Evolutionary conservation across 805 yeast species (phyloP), one percentile per base, ranked within the genome.

Genomic region (Saitoella complicata): DNA sequence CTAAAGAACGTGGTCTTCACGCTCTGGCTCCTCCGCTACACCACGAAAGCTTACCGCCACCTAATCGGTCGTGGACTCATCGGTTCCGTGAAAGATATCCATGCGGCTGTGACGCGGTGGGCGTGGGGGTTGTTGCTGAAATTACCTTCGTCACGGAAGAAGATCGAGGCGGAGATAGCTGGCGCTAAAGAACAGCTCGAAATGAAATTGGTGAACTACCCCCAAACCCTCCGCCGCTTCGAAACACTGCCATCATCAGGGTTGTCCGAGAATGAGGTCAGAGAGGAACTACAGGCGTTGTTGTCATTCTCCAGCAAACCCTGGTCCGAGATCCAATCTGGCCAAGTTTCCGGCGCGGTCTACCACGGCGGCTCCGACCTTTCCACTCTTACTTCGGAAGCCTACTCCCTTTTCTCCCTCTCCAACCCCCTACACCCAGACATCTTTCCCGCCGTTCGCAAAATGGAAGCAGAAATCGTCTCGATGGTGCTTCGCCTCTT

Each of bases 361-460:
- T 88, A 88, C 56, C 97, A 91, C 55, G 96, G 97, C 32, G 96
- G 96, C 9, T 66, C 70, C n/a, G 83, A 81, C 32, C 62, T 88
- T 44, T 68, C 81, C 36, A 65, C 70, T 36, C 65, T 91, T 35
- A 97, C 91, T 62, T 65, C 91, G 6, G 62, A 71, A 45, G 91
- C 95, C 0, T 87, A 75, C 59, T 72, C 75, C 44, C 71, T 72
- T 55, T 87, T 74, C 60, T 75, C 91, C 5, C 86, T 87, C 29
- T 85, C 96, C 1, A 88, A 91, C 63, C 98, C 91, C 63, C 67
- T 88, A 43, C 98, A 88, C 59, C 98, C 98, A 0, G 97, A 88
- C 62, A 91, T 86, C 3, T 88, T 88, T 58, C 98, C 97, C 0
- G 97, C 93, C 5, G 82, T 88, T 6, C 75, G 98, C 38, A 86